Base-by-base conservation (phyloP, 129 eudicot genomes). In the Kitagawia praeruptora region DNA sequence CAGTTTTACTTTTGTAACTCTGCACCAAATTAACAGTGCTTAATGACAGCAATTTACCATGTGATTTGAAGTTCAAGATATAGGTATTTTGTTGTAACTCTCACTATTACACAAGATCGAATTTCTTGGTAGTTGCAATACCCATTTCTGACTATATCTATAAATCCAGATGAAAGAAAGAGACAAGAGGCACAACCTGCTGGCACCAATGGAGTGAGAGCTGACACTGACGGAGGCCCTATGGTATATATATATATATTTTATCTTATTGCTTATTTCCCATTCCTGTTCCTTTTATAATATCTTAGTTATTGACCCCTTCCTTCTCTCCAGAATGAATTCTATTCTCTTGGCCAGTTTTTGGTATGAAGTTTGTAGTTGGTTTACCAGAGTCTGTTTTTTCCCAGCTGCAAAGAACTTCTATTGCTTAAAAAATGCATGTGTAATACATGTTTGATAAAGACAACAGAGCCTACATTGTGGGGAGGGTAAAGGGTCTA, bases 81-180 rank as follows among this genome's bases (percentile, higher is more conserved):
- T 54, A 1, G 25, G 11, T 54, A 54, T 54, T 54, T 16, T 51
- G 8, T 19, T 18, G 19, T 19, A 5, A 8, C 8, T 5, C 6
- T 4, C 3, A 54, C 11, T 19, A 18, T 21, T 5, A 54, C 63
- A 19, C 21, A 21, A 19, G 0, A 54, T 21, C 6, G 8, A 19
- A 54, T 54, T 54, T 54, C 63, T 54, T 4, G 2, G 15, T 46
- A 13, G 15, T 46, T 46, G 16, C 15, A 46, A 42, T 72, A 31
- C 41, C 45, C n/a, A 15, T 16, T 56, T 18, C 41, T 70, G 81
- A 81, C 63, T 16, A 47, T 47, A 10, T 34, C 15, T 79, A 25
- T 31, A 31, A 81, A 27, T 85, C 71, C 93, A 95, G 98, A 89
- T 81, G 98, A 95, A 75, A 92, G 75, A 83, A 95, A 85, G 87